These are phyloP conservation scores for Alternaria ethzedia DNA, from an alignment of 2,329 filamentous ascomycete genomes.

Conservation along the genomic window DNA sequence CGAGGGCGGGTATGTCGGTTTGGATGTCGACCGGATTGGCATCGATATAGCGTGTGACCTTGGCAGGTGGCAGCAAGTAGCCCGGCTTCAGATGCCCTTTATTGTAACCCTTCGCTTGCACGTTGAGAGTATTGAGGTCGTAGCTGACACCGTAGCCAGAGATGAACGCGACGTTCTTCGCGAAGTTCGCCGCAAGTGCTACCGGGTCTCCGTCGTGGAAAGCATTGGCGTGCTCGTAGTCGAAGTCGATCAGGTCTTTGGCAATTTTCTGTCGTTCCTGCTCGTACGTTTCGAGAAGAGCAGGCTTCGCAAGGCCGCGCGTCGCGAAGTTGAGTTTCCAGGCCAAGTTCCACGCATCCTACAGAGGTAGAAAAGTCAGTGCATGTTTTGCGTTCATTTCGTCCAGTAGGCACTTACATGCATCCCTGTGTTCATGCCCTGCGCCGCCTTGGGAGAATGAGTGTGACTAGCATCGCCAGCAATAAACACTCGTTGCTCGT, in stretches of 20 bases:
- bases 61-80: slow-evolving; percentile 67
- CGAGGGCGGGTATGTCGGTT: slow-evolving; percentile 77
- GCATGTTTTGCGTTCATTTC: not conserved
- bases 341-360: slow-evolving; percentile 50
- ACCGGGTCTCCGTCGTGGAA: slow-evolving; percentile 67
- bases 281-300: slow-evolving; percentile 50
- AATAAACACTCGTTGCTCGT: slow-evolving; percentile 54
- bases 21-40: slow-evolving; percentile 80
- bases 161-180: slow-evolving; percentile 74
- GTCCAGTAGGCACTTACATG: slow-evolving; percentile 29
- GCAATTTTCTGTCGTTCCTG: slow-evolving; percentile 53
- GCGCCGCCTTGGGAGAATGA: slow-evolving; percentile 51
- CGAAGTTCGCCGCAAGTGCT: slow-evolving; percentile 71
- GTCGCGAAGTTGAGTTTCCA: slow-evolving; percentile 54
- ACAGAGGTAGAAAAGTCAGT: not conserved
- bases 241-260: slow-evolving; percentile 53
- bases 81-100: slow-evolving; percentile 52
- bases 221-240: slow-evolving; percentile 58
- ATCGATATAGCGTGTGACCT: slow-evolving; percentile 76
- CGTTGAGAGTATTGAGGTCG: slow-evolving; percentile 67
- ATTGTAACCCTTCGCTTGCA: slow-evolving; percentile 60
- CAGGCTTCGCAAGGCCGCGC: slow-evolving; percentile 47
- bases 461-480: slow-evolving; percentile 57
- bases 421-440: slow-evolving; percentile 56
- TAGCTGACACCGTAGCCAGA: slow-evolving; percentile 75